Evolutionary conservation across 2,329 filamentous ascomycete genomes (phyloP), one percentile per base, ranked within the genome.

Genomic region (Monilinia polystroma): DNA sequence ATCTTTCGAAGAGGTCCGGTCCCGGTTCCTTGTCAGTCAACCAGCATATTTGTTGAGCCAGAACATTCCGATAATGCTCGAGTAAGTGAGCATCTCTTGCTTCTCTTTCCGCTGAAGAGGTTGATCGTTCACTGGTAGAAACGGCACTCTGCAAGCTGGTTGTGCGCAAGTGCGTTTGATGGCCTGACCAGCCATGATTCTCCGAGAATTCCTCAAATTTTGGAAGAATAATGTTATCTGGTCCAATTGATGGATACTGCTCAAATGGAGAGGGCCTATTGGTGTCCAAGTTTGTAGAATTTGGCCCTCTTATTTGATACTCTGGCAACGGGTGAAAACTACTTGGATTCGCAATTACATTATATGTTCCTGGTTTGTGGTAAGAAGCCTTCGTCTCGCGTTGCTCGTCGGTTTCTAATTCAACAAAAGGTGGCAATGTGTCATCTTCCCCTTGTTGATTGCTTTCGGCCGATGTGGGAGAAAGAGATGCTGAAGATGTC

Each of bases 361-460:
- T 79, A 73, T 82, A 87, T 1, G 83, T 85, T 20, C 84, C 85
- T 1, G 85, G 84, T 45, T 75, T 76, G 49, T 78, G 78, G 10
- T 76, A 76, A 63, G 82, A 79, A 20, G 85, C 85, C 72, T 87
- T 87, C 67, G 77, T 80, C 72, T 87, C 85, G 52, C 85, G 78
- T 38, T 87, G 85, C 70, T 85, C 84, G 68, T 87, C 84, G 38
- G 79, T 85, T 1, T 79, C 82, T 64, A 87, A 78, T 18, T 77
- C 74, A 43, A 80, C 75, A 74, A 87, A 87, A 2, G 81, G 81
- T 26, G 84, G 84, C 16, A 87, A 76, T n/a, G 79, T 74, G 72
- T 86, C 83, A 29, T 77, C 73, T 14, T 70, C 68, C 18, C 71
- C 72, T 45, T 18, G 26, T 45, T 45, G 10, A 18, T 67, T 8